Evolutionary conservation across 805 yeast genomes (phyloP).

Genomic region (Starmerella bombi): DNA sequence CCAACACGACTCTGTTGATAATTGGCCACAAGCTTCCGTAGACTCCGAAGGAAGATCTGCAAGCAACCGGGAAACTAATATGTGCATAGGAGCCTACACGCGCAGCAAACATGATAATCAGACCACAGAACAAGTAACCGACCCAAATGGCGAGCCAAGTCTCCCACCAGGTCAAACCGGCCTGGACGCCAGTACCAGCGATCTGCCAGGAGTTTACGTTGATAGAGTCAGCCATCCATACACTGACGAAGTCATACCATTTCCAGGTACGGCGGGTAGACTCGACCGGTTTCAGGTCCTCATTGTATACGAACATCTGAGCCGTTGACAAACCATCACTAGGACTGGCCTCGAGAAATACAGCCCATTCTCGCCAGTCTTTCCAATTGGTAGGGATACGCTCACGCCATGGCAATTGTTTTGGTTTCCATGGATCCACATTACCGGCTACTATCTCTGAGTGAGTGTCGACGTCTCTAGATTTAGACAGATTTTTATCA

Average conservation of each 20-base stretch:
- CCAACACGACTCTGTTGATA: conserved; percentile 76
- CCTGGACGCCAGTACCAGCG: conserved; percentile 69
- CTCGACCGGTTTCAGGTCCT: conserved; percentile 43
- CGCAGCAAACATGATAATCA: conserved; percentile 57
- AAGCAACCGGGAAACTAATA: conserved; percentile 70
- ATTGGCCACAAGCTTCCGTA: conserved; percentile 85
- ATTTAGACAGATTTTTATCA: too few relatives aligned
- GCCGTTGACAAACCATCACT: conserved; percentile 36
- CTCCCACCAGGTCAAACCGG: conserved; percentile 82
- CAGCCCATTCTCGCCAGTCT: conserved; percentile 11
- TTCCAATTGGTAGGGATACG: conserved; percentile 9
- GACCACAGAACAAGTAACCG: conserved; percentile 60
- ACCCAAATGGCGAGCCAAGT: conserved; percentile 82
- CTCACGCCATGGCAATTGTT: background rate
- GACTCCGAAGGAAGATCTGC: conserved; percentile 73
- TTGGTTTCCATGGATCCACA: conserved; percentile 5
- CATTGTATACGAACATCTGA: conserved; percentile 57
- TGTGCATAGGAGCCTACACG: conserved; percentile 73
- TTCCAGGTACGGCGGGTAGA: conserved; percentile 64
- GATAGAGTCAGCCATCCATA: conserved; percentile 85
- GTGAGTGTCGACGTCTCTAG: background rate
- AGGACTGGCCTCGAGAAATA: conserved; percentile 23
- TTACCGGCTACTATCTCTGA: background rate
- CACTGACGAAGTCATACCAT: conserved; percentile 66
- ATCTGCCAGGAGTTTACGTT: conserved; percentile 86